Conservation (phyloP, 176 grass and related monocot genomes). For the Urochloa ruziziensis region DNA sequence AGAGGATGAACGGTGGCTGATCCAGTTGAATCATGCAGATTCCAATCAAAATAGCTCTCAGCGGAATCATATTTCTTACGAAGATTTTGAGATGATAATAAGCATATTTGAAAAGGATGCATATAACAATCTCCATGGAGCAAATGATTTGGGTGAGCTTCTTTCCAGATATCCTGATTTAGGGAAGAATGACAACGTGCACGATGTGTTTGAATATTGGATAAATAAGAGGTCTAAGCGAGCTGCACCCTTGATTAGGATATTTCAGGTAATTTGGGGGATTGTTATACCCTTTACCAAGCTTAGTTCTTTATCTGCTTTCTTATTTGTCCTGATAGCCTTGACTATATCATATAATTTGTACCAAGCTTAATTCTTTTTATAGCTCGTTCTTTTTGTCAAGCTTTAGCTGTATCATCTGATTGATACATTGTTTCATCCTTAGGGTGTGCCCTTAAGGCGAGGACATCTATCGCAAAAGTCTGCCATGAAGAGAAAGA, state of each 20-base stretch:
- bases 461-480: slow-evolving; percentile 51
- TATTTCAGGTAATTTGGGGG: slow-evolving; percentile 73
- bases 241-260: slow-evolving; percentile 53
- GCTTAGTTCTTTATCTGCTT: neutral
- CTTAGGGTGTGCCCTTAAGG: slow-evolving; percentile 45
- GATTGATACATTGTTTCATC: neutral
- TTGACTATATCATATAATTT: slow-evolving; percentile 12
- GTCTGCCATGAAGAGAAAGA: slow-evolving; percentile 68
- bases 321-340: neutral
- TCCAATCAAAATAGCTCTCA: slow-evolving; percentile 36
- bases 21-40: slow-evolving; percentile 32
- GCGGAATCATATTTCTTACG: slow-evolving; percentile 33
- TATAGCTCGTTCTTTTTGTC: neutral
- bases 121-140: slow-evolving; percentile 52
- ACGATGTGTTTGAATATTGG: slow-evolving; percentile 71
- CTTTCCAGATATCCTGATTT: slow-evolving; percentile 55
- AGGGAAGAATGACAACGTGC: slow-evolving; percentile 42
- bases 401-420: slow-evolving; percentile 18
- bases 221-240: slow-evolving; percentile 58
- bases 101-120: slow-evolving; percentile 78
- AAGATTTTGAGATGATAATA: slow-evolving; percentile 81
- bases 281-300: neutral
- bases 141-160: slow-evolving; percentile 42
- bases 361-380: slow-evolving; percentile 3
- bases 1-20: slow-evolving; percentile 76